Evolutionary conservation across 768 basidiomycete genomes (phyloP).

Genomic region (Cystofilobasidium bisporidii): DNA sequence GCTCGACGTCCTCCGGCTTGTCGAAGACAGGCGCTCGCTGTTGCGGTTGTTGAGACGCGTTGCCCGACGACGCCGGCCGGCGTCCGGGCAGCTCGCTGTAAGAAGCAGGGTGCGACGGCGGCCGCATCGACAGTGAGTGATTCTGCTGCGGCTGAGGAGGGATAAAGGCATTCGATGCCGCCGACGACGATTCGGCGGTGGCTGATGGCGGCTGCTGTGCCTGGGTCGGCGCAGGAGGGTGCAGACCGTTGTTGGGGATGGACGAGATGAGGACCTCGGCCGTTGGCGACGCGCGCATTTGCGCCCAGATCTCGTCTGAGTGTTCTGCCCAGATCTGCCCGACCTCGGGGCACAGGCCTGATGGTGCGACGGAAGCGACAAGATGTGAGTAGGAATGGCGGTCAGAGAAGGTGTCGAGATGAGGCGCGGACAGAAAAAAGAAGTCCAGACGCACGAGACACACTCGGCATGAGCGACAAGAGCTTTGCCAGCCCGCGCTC

Average conservation of each 20-base stretch:
- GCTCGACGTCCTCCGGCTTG: slow-evolving; percentile 9
- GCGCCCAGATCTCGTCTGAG: slow-evolving; percentile 13
- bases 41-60: neutral
- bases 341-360: neutral
- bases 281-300: slow-evolving; percentile 9
- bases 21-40: neutral
- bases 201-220: neutral
- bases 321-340: slow-evolving; percentile 12
- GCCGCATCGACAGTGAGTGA: neutral
- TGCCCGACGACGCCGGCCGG: neutral
- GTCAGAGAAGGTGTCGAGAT: neutral
- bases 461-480: slow-evolving; percentile 15
- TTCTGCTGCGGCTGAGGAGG: neutral
- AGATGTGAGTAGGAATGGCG: too few relatives aligned
- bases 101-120: neutral
- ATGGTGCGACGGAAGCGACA: too few relatives aligned
- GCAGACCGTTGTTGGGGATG: slow-evolving; percentile 2
- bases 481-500: slow-evolving; percentile 23
- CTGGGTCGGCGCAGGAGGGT: neutral
- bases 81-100: neutral
- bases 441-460: slow-evolving; percentile 12
- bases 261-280: neutral
- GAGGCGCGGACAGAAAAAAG: neutral
- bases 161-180: neutral
- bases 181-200: too few relatives aligned